phyloP scores from a whole-genome alignment of 75 land plant genomes.

The Picea glauca region DNA sequence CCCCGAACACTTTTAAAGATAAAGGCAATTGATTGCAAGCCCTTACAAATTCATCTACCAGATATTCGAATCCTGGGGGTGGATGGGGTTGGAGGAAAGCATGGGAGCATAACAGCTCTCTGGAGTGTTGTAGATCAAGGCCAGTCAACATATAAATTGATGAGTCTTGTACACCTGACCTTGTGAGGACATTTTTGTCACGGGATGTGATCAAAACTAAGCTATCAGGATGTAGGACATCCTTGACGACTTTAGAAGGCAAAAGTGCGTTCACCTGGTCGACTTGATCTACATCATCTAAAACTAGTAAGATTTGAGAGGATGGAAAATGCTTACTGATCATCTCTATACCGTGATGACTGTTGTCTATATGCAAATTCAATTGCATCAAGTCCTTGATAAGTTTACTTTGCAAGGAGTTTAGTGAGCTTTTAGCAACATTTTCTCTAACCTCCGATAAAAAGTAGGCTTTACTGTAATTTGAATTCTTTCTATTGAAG shows the following conservation, averaged over 20 bases:
- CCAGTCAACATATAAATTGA: neutral
- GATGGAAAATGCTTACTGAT: neutral
- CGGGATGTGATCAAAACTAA: neutral
- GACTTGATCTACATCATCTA: neutral
- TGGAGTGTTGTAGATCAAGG: neutral
- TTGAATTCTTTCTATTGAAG: neutral
- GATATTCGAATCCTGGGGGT: neutral
- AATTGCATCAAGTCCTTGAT: neutral
- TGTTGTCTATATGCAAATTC: neutral
- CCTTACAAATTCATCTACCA: neutral
- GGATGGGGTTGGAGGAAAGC: neutral
- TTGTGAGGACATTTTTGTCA: neutral
- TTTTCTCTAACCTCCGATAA: neutral
- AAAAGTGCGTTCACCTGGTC: neutral
- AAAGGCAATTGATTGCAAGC: neutral
- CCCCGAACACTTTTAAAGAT: neutral
- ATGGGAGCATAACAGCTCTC: neutral
- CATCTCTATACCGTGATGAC: neutral
- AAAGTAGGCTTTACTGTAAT: neutral
- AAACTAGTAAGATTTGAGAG: neutral
- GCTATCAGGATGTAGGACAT: neutral
- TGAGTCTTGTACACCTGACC: neutral
- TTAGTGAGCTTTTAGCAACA: neutral
- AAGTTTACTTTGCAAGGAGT: neutral
- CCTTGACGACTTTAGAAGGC: neutral